Evolutionary conservation across 2,329 filamentous ascomycete genomes (phyloP), one percentile per base, ranked within the genome.

Genomic region (Botryotinia calthae): DNA sequence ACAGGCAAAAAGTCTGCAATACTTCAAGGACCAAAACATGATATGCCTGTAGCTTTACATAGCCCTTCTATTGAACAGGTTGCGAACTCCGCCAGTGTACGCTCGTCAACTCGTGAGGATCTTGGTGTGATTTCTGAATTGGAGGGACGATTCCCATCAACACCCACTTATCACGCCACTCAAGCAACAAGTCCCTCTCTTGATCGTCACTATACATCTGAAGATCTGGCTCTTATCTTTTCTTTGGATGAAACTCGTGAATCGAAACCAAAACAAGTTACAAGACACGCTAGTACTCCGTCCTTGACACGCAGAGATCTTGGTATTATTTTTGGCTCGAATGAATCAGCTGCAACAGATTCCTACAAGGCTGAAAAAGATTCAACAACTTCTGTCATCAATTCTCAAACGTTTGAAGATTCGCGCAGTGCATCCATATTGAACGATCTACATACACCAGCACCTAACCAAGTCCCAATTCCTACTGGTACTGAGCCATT

Each of bases 151-250:
- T 51, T 14, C 34, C 6, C n/a, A 65, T 34, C 63, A 48, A 37
- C 28, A n/a, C 31, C 28, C 12, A 16, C 20, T 25, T 25, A 56
- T 31, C 2, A 42, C 37, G 14, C 51, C 54, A 42, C 18, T 22
- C 65, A 56, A 31, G 14, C 10, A 44, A 10, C 18, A 56, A 68
- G 40, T 8, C 18, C 18, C 31, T 5, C 48, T 12, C 5, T 31
- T 28, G 25, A 54, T n/a, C 64, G 64, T 56, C 64, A 67, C 34
- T 34, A 67, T 67, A 68, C 37, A 42, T 68, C 48, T 44, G 48
- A 56, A 12, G 65, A 68, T 31, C 28, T 68, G 25, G 48, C 34
- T 25, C 16, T 42, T 44, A 25, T 56, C 10, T 68, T 68, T 58
- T n/a, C 65, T 68, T 56, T 37, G 20, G n/a, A 56, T 8, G 48